Conservation (phyloP, 164 flowering plant species). For the Sedum album region DNA sequence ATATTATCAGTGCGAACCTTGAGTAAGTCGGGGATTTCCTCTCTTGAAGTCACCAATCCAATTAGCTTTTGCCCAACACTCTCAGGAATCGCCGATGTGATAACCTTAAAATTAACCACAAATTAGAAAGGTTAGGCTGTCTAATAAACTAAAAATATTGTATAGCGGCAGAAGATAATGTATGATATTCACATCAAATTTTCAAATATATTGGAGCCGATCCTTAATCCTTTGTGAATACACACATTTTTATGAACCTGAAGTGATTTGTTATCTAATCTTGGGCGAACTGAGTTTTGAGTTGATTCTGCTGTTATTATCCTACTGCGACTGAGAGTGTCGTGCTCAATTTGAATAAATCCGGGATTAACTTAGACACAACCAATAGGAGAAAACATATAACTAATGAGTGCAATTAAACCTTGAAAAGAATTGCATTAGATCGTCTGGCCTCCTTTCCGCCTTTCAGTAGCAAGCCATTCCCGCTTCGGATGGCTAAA, state of each 20-base stretch:
- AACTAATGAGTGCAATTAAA: conserved; percentile 11
- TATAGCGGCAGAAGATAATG: conserved; percentile 4
- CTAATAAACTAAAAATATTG: background rate
- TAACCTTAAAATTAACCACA: conserved; percentile 31
- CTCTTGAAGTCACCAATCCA: conserved; percentile 87
- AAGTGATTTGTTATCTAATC: background rate
- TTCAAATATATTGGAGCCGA: background rate
- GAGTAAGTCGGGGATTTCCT: conserved; percentile 80
- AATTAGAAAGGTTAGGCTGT: background rate
- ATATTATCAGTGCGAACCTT: conserved; percentile 36
- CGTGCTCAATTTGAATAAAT: background rate
- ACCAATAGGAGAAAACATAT: background rate
- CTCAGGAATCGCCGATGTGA: conserved; percentile 61
- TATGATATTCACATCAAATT: background rate
- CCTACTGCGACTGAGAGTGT: background rate
- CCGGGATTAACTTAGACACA: background rate
- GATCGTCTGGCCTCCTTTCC: conserved; percentile 79
- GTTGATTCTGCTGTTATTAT: background rate
- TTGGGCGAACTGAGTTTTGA: background rate
- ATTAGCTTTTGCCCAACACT: conserved; percentile 64
- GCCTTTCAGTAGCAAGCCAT: conserved; percentile 84
- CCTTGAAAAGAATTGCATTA: conserved; percentile 79
- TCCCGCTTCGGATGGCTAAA: conserved; percentile 77
- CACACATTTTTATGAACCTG: background rate
- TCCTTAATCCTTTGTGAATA: background rate